Conservation (phyloP, 2,329 filamentous ascomycete species). For the Chaetomiaceae sp. region DNA sequence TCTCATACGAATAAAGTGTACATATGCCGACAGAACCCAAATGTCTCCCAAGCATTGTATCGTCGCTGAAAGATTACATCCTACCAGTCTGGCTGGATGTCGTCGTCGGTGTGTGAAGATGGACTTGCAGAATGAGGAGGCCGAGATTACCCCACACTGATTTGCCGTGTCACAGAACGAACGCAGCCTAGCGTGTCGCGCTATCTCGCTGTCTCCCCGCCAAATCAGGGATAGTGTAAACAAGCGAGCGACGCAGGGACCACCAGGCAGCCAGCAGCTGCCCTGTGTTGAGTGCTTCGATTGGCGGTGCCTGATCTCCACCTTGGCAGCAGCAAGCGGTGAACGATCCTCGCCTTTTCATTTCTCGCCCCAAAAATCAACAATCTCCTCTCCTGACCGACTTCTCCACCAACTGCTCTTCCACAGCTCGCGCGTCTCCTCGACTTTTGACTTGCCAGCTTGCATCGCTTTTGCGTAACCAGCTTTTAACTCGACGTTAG, state of each 20-base stretch:
- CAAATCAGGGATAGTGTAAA: conserved; percentile 16
- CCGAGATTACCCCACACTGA: conserved; percentile 9
- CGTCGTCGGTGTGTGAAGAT: too few relatives aligned
- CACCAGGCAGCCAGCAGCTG: conserved; percentile 19
- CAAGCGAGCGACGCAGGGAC: conserved; percentile 23
- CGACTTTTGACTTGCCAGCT: conserved; percentile 23
- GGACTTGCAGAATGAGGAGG: not conserved
- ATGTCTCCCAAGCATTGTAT: too few relatives aligned
- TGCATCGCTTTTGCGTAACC: conserved; percentile 18
- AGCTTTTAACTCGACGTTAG: conserved; percentile 28
- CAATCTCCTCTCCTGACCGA: conserved; percentile 24
- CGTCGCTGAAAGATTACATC: too few relatives aligned
- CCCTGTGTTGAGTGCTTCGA: conserved; percentile 15
- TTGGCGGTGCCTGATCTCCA: conserved; percentile 26
- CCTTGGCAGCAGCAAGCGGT: conserved; percentile 25
- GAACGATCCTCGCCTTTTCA: conserved; percentile 21
- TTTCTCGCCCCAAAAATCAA: conserved; percentile 29
- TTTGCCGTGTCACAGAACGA: conserved; percentile 1
- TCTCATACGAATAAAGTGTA: too few relatives aligned
- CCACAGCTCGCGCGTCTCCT: conserved; percentile 12
- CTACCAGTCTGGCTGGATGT: too few relatives aligned
- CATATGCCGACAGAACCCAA: too few relatives aligned
- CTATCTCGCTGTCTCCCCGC: conserved; percentile 6
- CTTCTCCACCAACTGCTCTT: conserved; percentile 23
- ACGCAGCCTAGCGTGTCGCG: conserved; percentile 20